phyloP scores from a whole-genome alignment of 2,329 filamentous ascomycete species.

The Aspergillus texensis region DNA sequence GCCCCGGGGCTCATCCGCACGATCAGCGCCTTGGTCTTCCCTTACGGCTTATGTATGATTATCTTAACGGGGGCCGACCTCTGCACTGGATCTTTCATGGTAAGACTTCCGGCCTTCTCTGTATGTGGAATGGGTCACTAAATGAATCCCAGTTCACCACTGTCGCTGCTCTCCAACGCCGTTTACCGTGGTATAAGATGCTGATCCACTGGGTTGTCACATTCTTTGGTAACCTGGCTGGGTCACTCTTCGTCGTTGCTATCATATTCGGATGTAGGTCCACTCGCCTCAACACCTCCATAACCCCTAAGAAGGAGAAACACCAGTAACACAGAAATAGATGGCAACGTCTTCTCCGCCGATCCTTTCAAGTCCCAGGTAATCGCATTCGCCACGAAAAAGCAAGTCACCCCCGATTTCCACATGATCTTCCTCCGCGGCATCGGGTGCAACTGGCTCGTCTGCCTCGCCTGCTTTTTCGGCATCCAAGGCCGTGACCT shows the following conservation, averaged over 20 bases:
- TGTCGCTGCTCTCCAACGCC: conserved; percentile 47
- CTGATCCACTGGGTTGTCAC: conserved; percentile 49
- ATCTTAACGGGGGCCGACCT: conserved; percentile 54
- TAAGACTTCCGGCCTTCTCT: conserved; percentile 16
- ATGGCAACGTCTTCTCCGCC: conserved; percentile 51
- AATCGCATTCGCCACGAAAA: conserved; percentile 51
- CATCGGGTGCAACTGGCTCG: conserved; percentile 62
- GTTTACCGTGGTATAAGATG: conserved; percentile 41
- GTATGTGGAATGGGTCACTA: neutral
- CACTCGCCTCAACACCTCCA: neutral
- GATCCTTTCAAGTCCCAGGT: conserved; percentile 50
- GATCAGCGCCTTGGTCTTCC: conserved; percentile 51
- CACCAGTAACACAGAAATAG: conserved; percentile 22
- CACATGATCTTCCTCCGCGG: conserved; percentile 58
- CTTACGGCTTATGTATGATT: conserved; percentile 54
- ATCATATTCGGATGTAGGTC: conserved; percentile 53
- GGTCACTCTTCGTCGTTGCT: conserved; percentile 51
- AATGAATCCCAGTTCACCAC: conserved; percentile 42
- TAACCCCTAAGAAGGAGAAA: accelerated
- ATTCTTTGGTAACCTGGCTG: conserved; percentile 54
- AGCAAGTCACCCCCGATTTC: conserved; percentile 53
- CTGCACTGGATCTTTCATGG: conserved; percentile 52
- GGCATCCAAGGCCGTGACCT: conserved; percentile 53
- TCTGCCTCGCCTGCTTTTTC: conserved; percentile 55
- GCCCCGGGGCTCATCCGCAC: conserved; percentile 52